Base-by-base conservation (phyloP, 192 early-diverging fungal genomes). In the Backusella circina region DNA sequence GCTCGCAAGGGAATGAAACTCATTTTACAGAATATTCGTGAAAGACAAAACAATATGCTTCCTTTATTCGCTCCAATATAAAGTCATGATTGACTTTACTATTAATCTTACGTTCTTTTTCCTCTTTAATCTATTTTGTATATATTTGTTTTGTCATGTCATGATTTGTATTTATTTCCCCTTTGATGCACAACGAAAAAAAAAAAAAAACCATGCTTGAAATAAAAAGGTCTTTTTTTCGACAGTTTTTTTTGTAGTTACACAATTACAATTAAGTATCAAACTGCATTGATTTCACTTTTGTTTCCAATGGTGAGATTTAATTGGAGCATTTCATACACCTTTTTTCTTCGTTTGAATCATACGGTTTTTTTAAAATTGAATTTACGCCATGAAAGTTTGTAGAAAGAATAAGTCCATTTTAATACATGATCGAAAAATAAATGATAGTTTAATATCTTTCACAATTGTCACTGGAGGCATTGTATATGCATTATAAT, bases 1-100 rank as follows among this genome's bases (percentile, higher is more conserved):
- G 76, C 76, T n/a, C 70, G 76, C 13, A 50, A 73, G 32, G 76
- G 76, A 36, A 78, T 78, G 76, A 33, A 33, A 47, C 76, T 73
- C 33, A 78, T 78, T 10, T 71, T 78, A 44, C 76, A 78, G 36
- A 67, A 73, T 21, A 78, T 78, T 51, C 71, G 76, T 64, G 76
- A 78, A 32, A 78, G 73, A 38, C 76, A 72, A 50, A 61, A 61
- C 9, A 61, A 61, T 28, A 61, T 28, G 26, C 54, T 61, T 70
- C 23, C 37, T 39, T 70, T 39, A 37, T 39, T 30, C 28, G 23
- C 30, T 30, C 39, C 21, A 15, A 50, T 44, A 4, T 23, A 35
- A 35, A 21, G 10, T 38, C n/a, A 7, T 36, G 5, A 37, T 21
- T 68, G 1, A 33, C 15, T 32, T n/a, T 36, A 33, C 15, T 31